These are phyloP conservation scores for Amylostereum chailletii DNA, from an alignment of 1,284 basidiomycete genomes.

Conservation along the genomic window DNA sequence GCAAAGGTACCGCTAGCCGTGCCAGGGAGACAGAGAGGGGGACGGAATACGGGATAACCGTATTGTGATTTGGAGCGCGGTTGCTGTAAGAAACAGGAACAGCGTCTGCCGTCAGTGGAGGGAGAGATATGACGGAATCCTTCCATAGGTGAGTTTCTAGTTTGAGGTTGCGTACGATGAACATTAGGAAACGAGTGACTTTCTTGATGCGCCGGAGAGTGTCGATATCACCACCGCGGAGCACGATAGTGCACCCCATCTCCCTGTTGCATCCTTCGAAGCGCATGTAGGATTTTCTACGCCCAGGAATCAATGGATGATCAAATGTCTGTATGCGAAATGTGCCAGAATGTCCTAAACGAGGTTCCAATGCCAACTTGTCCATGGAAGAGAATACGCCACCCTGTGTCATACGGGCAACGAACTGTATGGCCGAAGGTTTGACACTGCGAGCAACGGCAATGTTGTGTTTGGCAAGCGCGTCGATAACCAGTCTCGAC, in stretches of 20 bases:
- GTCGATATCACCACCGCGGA: constrained; percentile 83
- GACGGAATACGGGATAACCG: constrained; percentile 4
- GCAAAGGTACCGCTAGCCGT: background rate
- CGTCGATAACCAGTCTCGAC: constrained; percentile 86
- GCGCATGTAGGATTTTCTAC: constrained; percentile 92
- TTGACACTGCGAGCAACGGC: constrained; percentile 91
- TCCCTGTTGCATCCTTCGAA: constrained; percentile 92
- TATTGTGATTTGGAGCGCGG: constrained; percentile 8
- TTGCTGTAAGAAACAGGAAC: constrained; percentile 34
- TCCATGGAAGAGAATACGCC: constrained; percentile 96
- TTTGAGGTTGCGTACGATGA: constrained; percentile 87
- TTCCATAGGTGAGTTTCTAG: constrained; percentile 94
- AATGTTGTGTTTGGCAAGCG: constrained; percentile 82
- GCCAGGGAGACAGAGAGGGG: constrained; percentile 1
- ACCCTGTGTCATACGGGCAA: constrained; percentile 91
- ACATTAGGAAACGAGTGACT: constrained; percentile 85
- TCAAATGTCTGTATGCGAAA: constrained; percentile 93
- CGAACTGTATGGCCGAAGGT: constrained; percentile 77
- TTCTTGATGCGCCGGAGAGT: constrained; percentile 84
- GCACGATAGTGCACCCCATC: constrained; percentile 89
- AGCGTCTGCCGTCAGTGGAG: constrained; percentile 56
- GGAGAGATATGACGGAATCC: constrained; percentile 82
- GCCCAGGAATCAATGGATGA: constrained; percentile 83
- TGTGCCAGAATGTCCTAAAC: constrained; percentile 82
- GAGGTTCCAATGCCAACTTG: constrained; percentile 84